phyloP scores from a whole-genome alignment of 495 filamentous ascomycete species.

The Neurospora sp. region DNA sequence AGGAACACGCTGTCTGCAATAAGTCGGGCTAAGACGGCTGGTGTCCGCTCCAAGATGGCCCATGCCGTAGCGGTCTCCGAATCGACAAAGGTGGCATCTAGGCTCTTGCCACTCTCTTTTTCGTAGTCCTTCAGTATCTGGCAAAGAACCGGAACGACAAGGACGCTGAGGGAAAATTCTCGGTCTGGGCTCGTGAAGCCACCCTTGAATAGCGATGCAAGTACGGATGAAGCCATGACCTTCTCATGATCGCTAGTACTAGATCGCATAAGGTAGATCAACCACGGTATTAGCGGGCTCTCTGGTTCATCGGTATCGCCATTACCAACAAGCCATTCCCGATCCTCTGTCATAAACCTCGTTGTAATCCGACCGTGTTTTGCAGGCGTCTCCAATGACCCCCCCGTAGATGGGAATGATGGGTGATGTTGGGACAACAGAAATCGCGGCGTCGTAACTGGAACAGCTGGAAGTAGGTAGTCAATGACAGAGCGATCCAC shows the following conservation, averaged over 20 bases:
- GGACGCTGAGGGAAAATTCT: conserved; percentile 49
- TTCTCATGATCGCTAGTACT: conserved; percentile 48
- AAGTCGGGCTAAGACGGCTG: conserved; percentile 64
- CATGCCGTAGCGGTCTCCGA: conserved; percentile 30
- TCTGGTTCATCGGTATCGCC: conserved; percentile 53
- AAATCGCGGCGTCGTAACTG: conserved; percentile 12
- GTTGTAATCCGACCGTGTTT: conserved; percentile 9
- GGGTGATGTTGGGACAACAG: conserved; percentile 18
- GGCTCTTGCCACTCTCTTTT: conserved; percentile 27
- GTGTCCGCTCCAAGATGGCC: conserved; percentile 57
- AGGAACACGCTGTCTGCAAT: conserved; percentile 64
- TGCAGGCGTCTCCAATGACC: conserved; percentile 25
- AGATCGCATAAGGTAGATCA: conserved; percentile 59
- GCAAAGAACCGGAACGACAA: conserved; percentile 64
- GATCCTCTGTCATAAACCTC: background rate
- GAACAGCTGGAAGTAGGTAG: conserved; percentile 43
- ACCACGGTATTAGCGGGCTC: conserved; percentile 71
- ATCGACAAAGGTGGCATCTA: conserved; percentile 21
- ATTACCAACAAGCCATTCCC: conserved; percentile 11
- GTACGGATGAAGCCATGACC: conserved; percentile 67
- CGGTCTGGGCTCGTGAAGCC: conserved; percentile 52
- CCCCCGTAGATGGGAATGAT: conserved; percentile 48
- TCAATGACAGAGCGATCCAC: conserved; percentile 44
- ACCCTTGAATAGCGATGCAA: conserved; percentile 65
- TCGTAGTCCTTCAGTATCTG: conserved; percentile 54